Percentiles rank a stretch among this genome's conserved stretches.
Conservation (phyloP, 1,139 yeast genomes). For the Scheffersomyces illinoinensis region DNA sequence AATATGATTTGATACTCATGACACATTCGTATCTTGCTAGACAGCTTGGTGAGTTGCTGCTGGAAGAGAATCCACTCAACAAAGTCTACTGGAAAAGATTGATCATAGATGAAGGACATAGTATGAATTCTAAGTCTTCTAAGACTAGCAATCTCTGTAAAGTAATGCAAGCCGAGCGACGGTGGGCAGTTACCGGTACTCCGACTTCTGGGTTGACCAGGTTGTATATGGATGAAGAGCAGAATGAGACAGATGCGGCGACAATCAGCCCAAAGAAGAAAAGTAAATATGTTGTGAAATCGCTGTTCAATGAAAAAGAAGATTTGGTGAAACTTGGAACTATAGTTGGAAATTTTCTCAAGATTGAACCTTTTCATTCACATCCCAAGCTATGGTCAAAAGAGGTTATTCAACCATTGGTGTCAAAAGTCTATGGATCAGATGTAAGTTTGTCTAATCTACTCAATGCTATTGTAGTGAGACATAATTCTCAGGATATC, state of each 20-base stretch:
- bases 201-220: constrained; percentile 71
- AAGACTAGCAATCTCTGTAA: constrained; percentile 51
- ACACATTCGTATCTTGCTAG: constrained; percentile 47
- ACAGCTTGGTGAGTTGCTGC: constrained; percentile 26
- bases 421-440: constrained; percentile 38
- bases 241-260: constrained; percentile 16
- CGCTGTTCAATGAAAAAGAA: constrained; percentile 38
- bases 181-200: constrained; percentile 77
- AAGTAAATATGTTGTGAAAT: constrained; percentile 39
- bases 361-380: constrained; percentile 58
- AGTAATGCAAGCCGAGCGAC: constrained; percentile 53
- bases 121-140: constrained; percentile 53
- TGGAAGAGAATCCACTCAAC: constrained; percentile 34
- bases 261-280: constrained; percentile 17
- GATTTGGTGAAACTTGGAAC: constrained; percentile 58
- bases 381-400: constrained; percentile 50
- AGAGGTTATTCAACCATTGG: constrained; percentile 50
- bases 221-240: constrained; percentile 53
- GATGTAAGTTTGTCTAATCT: constrained; percentile 39
- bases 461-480: constrained; percentile 48
- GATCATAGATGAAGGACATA: constrained; percentile 76
- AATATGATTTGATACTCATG: constrained; percentile 55
- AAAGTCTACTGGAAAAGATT: constrained; percentile 64
- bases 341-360: constrained; percentile 53
- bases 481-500: constrained; percentile 56